Evolutionary conservation across 129 eudicot genomes (phyloP), one percentile per base, ranked within the genome.

Genomic region (Flaveria linearis): DNA sequence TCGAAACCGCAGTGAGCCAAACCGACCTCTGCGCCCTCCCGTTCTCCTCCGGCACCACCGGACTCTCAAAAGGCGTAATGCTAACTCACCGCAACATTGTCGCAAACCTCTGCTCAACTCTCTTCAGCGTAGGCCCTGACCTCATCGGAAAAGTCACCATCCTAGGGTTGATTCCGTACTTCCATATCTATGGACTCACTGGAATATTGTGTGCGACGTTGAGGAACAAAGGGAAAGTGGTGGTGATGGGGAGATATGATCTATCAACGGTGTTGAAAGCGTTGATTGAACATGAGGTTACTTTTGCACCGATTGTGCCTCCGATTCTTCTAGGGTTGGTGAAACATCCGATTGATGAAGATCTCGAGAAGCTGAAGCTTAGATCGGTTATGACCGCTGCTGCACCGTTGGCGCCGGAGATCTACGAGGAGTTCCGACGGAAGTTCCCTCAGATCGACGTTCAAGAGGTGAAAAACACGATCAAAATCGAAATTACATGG

Each of bases 41-140:
- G 8, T 95, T 95, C 72, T 95, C 99, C 11, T 95, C 99, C 4
- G 99, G 99, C 42, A 95, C 99, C 18, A 95, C 99, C 5, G 97
- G 97, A 3, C 56, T 91, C 30, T 91, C 99, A 1, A 91, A 95
- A 64, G 99, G 99, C 0, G 99, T 95, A 47, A 95, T 95, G 99
- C 81, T 95, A 36, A 95, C 92, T 57, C 97, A 95, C 84, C 78
- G 90, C 52, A 95, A 95, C 77, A 33, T 91, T 1, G 91, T 95
- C 6, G 92, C 99, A 0, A 95, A 95, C 75, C 85, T 95, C 9
- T 86, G 97, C 77, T 91, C 99, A 3, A 74, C 94, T 9, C 89
- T 95, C 13, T 91, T 91, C 66, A 85, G 96, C 28, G 92, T 95
- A 1, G 84, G 87, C 0, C 91, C 94, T 0, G 97, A 95, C 2